phyloP scores from a whole-genome alignment of 768 basidiomycete species.

The Xerocomus potaroensis region DNA sequence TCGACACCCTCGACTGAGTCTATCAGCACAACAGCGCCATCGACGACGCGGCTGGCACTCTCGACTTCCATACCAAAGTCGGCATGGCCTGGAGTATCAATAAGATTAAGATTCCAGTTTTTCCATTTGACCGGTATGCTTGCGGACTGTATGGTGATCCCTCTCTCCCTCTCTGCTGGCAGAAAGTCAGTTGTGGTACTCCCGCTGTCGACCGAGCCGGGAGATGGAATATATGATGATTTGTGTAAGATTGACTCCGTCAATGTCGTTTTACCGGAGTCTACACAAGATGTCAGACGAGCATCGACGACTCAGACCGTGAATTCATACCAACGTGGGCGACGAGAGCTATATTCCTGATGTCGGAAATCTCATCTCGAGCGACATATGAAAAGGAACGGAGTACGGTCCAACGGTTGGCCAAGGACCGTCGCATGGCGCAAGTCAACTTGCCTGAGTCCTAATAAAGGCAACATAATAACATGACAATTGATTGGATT shows the following conservation, averaged over 20 bases:
- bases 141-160: constrained; percentile 90
- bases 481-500: too few relatives aligned
- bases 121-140: constrained; percentile 88
- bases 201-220: constrained; percentile 85
- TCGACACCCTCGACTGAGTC: constrained; percentile 93
- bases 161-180: constrained; percentile 84
- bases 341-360: constrained; percentile 83
- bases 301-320: neutral
- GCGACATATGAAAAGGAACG: constrained; percentile 24
- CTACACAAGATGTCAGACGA: constrained; percentile 35
- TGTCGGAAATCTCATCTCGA: constrained; percentile 34
- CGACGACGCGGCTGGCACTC: constrained; percentile 85
- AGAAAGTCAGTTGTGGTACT: constrained; percentile 90
- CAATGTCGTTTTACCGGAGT: constrained; percentile 86
- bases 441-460: neutral
- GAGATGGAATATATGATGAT: constrained; percentile 64
- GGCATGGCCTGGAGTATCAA: constrained; percentile 90
- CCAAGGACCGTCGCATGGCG: constrained; percentile 17
- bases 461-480: constrained; percentile 23
- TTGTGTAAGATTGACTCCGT: constrained; percentile 82
- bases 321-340: constrained; percentile 71
- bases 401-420: neutral
- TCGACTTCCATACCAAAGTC: constrained; percentile 98
- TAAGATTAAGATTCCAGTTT: constrained; percentile 79
- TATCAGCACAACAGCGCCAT: constrained; percentile 83